Conservation (phyloP, 148 eudicot genomes). For the Heliosperma pusillum region DNA sequence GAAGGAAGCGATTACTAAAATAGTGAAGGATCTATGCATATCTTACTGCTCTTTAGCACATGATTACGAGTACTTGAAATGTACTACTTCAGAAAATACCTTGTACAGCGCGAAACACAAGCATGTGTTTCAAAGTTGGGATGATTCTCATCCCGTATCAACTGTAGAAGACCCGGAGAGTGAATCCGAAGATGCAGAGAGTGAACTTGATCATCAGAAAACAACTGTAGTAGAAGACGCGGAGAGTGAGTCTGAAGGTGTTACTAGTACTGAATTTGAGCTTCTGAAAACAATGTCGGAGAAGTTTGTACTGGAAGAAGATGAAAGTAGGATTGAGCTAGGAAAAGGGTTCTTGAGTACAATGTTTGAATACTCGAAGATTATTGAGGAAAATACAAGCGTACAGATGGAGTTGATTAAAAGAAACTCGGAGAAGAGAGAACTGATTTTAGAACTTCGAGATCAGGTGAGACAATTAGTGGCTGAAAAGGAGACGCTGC, state of each 20-base stretch:
- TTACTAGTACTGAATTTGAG: background rate
- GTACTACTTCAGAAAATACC: background rate
- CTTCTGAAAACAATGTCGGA: background rate
- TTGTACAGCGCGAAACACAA: background rate
- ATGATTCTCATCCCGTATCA: slow-evolving; percentile 28
- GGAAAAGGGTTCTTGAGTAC: background rate
- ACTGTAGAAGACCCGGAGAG: slow-evolving; percentile 22
- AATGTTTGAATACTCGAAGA: slow-evolving; percentile 12
- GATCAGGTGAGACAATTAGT: slow-evolving; percentile 20
- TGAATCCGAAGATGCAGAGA: slow-evolving; percentile 2
- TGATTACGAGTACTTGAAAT: slow-evolving; percentile 16
- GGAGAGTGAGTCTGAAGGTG: slow-evolving; percentile 14
- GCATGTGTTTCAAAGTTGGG: slow-evolving; percentile 12
- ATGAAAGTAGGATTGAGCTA: background rate
- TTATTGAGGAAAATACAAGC: slow-evolving; percentile 24
- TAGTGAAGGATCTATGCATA: slow-evolving; percentile 21
- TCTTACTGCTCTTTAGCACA: slow-evolving; percentile 23
- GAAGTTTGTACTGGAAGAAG: background rate
- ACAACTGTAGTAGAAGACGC: slow-evolving; percentile 1
- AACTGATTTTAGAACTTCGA: slow-evolving; percentile 25
- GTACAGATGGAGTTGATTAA: slow-evolving; percentile 28
- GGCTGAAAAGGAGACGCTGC: slow-evolving; percentile 20
- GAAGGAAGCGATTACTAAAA: slow-evolving; percentile 14
- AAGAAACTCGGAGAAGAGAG: slow-evolving; percentile 34
- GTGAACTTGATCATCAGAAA: background rate